Evolutionary conservation across 1,284 basidiomycete genomes (phyloP).

Genomic region (Athelia sp.): DNA sequence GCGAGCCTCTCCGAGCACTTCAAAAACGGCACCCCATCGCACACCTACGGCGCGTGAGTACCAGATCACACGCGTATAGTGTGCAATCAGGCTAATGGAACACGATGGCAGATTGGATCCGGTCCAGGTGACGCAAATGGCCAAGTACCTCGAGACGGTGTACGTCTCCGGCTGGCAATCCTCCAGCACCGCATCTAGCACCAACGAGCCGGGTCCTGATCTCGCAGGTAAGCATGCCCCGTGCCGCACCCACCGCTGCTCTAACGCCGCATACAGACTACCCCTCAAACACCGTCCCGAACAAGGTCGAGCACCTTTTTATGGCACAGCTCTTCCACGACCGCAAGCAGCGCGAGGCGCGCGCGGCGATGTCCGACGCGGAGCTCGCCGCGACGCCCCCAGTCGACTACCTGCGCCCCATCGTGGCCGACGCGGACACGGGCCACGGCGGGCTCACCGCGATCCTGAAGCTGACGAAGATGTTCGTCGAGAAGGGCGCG

Average conservation of each 20-base stretch:
- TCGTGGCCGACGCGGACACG: constrained; percentile 82
- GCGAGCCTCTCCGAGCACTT: constrained; percentile 63
- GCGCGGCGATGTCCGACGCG: constrained; percentile 64
- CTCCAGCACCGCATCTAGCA: constrained; percentile 87
- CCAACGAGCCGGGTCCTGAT: constrained; percentile 96
- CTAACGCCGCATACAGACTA: constrained; percentile 52
- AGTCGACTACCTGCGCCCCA: constrained; percentile 65
- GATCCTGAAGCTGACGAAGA: constrained; percentile 75
- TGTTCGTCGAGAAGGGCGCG: constrained; percentile 79
- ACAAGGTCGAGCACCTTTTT: constrained; percentile 87
- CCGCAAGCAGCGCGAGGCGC: constrained; percentile 78
- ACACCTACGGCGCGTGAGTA: constrained; percentile 96
- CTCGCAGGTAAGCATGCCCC: constrained; percentile 67
- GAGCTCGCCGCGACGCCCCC: constrained; percentile 65
- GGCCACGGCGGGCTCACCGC: constrained; percentile 81
- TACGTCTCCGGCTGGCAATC: constrained; percentile 98
- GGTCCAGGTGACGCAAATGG: constrained; percentile 98
- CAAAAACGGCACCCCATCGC: constrained; percentile 71
- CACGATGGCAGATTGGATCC: constrained; percentile 77
- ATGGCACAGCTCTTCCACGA: constrained; percentile 88
- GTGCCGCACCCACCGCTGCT: neutral
- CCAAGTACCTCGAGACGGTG: constrained; percentile 95
- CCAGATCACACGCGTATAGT: neutral
- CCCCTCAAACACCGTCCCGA: constrained; percentile 91
- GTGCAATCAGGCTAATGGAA: neutral